A percentile compares a stretch with the other conserved stretches of the same genome.
phyloP scores from a whole-genome alignment of 202 grass and related monocot genomes.

The Brachypodium distachyon region DNA sequence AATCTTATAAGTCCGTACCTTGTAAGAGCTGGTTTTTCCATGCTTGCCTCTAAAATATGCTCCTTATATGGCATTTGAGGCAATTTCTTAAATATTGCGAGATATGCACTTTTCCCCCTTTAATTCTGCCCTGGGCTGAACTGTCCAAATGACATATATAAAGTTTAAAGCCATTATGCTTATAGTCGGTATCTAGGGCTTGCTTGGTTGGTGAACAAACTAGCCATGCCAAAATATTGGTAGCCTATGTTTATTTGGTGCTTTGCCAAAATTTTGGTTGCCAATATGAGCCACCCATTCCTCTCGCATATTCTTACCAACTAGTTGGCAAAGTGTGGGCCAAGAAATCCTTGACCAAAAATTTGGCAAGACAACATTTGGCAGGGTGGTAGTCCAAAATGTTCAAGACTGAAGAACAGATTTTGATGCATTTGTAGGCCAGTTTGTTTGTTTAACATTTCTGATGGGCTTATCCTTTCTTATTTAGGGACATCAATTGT shows the following conservation, averaged over 20 bases:
- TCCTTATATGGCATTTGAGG: neutral
- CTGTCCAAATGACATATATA: neutral
- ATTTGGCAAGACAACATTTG: too few species aligned
- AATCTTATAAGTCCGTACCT: neutral
- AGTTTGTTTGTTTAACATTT: neutral
- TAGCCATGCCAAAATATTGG: too few species aligned
- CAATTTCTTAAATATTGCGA: neutral
- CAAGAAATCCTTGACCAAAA: too few species aligned
- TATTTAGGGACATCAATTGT: slow-evolving; percentile 64
- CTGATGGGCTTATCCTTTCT: neutral
- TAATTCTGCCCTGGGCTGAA: too few species aligned
- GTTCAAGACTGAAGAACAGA: neutral
- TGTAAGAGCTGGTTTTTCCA: neutral
- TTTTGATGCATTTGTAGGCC: neutral
- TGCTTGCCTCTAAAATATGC: neutral
- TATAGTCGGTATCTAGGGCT: neutral
- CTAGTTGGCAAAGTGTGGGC: too few species aligned
- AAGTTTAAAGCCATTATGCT: neutral
- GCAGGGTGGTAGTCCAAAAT: neutral
- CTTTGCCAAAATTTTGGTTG: too few species aligned
- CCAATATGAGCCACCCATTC: too few species aligned
- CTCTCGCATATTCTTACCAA: too few species aligned
- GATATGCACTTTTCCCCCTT: neutral
- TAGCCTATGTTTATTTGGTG: too few species aligned
- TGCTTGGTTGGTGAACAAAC: too few species aligned